Evolutionary conservation across 495 filamentous ascomycete species (phyloP).

Genomic region (Extremus antarcticus): DNA sequence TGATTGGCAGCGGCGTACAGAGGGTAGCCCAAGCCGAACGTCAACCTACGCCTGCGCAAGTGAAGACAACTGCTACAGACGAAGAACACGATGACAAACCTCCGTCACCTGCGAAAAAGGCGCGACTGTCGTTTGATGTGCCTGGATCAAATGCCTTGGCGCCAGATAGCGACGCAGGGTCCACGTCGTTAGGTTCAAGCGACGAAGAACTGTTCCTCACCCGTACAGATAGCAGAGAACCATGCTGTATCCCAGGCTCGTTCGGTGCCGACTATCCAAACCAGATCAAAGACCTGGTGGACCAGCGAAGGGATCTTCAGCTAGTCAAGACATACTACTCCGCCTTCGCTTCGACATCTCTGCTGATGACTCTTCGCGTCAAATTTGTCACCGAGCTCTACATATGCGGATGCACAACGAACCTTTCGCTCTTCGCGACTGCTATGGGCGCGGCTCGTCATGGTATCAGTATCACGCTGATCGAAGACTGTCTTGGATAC

Average conservation of each 20-base stretch:
- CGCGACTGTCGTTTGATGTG: not conserved
- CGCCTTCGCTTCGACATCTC: constrained; percentile 62
- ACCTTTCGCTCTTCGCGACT: constrained; percentile 84
- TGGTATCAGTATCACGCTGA: constrained; percentile 70
- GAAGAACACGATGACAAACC: not conserved
- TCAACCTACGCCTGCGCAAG: not conserved
- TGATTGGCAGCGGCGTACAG: constrained; percentile 22
- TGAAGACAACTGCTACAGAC: not conserved
- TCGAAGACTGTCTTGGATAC: constrained; percentile 86
- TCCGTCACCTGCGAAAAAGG: not conserved
- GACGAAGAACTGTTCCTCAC: constrained; percentile 55
- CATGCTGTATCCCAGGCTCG: constrained; percentile 52
- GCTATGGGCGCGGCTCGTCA: constrained; percentile 81
- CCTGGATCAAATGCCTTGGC: not conserved
- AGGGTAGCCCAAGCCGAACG: constrained; percentile 10
- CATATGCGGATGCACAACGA: constrained; percentile 80
- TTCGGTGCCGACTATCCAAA: constrained; percentile 58
- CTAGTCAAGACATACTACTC: constrained; percentile 81
- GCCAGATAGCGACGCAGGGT: not conserved
- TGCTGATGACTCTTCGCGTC: constrained; percentile 60
- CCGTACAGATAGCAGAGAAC: constrained; percentile 27
- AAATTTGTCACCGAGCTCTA: constrained; percentile 85
- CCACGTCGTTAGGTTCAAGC: not conserved
- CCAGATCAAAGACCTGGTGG: constrained; percentile 39
- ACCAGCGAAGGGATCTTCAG: constrained; percentile 44